These are phyloP conservation scores for Botryosphaeria agaves DNA, from an alignment of 2,329 filamentous ascomycete genomes.

Conservation along the genomic window DNA sequence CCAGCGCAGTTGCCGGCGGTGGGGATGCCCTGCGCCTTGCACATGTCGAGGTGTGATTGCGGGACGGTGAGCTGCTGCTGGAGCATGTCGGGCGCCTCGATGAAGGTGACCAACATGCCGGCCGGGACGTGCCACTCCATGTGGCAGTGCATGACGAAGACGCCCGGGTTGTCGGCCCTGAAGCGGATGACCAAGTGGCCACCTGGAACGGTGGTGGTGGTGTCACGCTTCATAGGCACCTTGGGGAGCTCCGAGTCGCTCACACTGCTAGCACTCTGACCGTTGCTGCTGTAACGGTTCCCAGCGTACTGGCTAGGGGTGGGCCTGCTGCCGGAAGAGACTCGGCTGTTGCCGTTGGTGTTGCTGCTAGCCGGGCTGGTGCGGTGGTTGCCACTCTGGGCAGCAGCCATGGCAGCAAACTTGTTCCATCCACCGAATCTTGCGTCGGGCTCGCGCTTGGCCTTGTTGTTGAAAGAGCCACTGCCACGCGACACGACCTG, in stretches of 20 bases:
- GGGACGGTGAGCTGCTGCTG: background rate
- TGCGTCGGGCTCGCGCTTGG: no score
- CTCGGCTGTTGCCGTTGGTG: conserved; percentile 5
- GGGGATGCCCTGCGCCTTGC: background rate
- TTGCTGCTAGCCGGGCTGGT: no score
- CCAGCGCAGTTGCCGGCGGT: conserved; percentile 1
- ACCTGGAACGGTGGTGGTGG: conserved; percentile 16
- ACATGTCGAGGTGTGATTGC: background rate
- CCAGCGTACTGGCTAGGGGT: no score
- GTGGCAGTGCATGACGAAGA: conserved; percentile 8
- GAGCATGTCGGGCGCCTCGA: background rate
- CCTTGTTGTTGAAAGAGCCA: conserved; percentile 7
- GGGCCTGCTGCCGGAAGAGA: conserved; percentile 7
- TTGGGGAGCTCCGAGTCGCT: no score
- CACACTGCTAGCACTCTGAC: no score
- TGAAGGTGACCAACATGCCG: conserved; percentile 1
- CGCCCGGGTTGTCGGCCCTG: conserved; percentile 16
- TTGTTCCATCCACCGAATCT: no score
- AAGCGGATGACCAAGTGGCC: conserved; percentile 20
- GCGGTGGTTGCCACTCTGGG: no score
- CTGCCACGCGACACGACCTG: conserved; percentile 9
- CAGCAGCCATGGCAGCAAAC: no score
- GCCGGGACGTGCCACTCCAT: conserved; percentile 1
- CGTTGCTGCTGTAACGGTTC: no score
- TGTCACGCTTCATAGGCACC: conserved; percentile 14